A percentile compares a stretch with the other conserved stretches of the same genome.
Evolutionary conservation across 257 asterid species (phyloP).

Genomic region (Parsonsia alboflavescens): DNA sequence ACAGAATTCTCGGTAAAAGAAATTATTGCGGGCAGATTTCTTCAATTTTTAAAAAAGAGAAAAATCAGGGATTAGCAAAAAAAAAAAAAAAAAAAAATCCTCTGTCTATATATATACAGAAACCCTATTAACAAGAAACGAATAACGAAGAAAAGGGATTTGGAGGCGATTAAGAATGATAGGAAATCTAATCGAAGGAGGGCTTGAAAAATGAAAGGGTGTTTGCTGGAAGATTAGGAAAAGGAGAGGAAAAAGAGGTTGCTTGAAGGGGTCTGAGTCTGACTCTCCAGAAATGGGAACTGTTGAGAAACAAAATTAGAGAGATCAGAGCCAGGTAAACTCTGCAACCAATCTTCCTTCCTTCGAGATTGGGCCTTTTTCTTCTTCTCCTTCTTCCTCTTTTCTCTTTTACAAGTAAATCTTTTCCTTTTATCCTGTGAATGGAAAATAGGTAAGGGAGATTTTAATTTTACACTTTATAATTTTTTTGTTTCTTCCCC

Average conservation of each 20-base stretch:
- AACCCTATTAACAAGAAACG: neutral
- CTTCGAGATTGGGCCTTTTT: neutral
- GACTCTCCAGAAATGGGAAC: neutral
- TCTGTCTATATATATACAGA: neutral
- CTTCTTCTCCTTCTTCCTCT: neutral
- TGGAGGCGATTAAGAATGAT: neutral
- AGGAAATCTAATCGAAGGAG: neutral
- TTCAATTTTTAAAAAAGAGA: neutral
- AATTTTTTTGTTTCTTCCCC: too few species aligned
- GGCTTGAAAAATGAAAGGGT: neutral
- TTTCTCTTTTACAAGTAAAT: neutral
- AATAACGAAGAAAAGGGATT: neutral
- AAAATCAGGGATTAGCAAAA: neutral
- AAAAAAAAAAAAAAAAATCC: neutral
- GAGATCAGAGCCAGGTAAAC: constrained; percentile 1
- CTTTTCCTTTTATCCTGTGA: neutral
- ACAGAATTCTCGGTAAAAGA: neutral
- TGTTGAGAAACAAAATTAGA: neutral
- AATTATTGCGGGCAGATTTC: neutral
- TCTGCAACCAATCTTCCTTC: constrained; percentile 11
- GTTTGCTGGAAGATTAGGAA: neutral
- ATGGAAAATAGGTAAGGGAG: neutral
- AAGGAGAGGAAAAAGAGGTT: neutral
- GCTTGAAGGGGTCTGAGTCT: constrained; percentile 9
- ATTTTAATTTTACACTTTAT: too few species aligned